phyloP scores from a whole-genome alignment of 139 green algal genomes.

The Micractinium sp. region DNA sequence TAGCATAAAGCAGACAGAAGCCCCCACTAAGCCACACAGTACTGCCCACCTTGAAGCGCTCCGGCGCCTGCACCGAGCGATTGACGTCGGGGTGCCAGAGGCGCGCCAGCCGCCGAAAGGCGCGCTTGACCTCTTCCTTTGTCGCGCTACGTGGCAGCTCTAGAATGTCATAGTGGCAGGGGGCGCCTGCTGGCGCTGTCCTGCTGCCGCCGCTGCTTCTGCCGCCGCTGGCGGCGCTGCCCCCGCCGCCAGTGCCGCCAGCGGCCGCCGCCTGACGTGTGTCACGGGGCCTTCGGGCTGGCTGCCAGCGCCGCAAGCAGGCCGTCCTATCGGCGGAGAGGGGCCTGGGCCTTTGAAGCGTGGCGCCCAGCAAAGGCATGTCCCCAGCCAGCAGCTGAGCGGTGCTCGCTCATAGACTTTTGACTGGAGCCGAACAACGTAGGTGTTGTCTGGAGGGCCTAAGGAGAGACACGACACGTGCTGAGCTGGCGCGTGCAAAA shows the following conservation, averaged over 20 bases:
- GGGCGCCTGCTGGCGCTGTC: neutral
- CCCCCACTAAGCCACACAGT: neutral
- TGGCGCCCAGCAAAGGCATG: no score
- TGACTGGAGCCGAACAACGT: no score
- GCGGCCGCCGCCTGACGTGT: neutral
- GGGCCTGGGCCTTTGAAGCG: no score
- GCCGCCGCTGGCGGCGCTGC: neutral
- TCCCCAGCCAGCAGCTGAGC: no score
- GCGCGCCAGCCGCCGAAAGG: constrained; percentile 6
- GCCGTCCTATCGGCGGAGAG: neutral
- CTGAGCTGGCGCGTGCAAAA: no score
- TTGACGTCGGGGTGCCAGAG: constrained; percentile 32
- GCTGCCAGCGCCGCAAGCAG: neutral
- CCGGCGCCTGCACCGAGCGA: neutral
- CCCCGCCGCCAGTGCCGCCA: neutral
- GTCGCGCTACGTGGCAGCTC: neutral
- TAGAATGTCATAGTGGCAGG: constrained; percentile 20
- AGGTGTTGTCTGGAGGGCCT: no score
- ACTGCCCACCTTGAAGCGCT: constrained; percentile 21
- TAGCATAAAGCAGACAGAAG: neutral
- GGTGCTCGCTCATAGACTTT: no score
- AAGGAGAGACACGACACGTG: no score
- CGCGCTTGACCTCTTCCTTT: constrained; percentile 12
- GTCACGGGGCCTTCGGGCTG: neutral
- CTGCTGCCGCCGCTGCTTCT: neutral